Evolutionary conservation across 2,329 filamentous ascomycete species (phyloP), one percentile per base, ranked within the genome.

Genomic region (Cercospora beticola): DNA sequence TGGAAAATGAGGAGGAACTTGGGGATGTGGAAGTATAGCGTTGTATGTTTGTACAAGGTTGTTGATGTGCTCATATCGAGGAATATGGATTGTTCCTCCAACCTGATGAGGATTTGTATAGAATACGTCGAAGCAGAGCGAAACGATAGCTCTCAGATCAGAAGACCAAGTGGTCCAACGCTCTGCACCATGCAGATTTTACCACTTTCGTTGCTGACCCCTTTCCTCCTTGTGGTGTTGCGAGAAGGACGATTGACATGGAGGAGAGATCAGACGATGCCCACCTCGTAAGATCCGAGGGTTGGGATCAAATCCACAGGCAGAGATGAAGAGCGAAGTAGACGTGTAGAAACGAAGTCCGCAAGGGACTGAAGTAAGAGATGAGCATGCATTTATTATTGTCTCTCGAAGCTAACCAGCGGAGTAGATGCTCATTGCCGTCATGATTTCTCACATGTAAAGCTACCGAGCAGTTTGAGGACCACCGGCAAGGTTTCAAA

Each of bases 11-110:
- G n/a, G 62, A 46, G 18, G 62, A 52, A n/a, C 12, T 43, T 59
- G 54, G n/a, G 23, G 70, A 66, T 62, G 66, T 62, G 21, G 36
- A 70, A 23, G 46, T 63, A 23, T 58, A 49, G 14, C 49, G 18
- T 33, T 33, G 16, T 31, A 36, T 59, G 30, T 36, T 21, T 36
- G 28, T 59, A 59, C n/a, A 59, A 36, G 28, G 2, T 14, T 6
- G 18, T 18, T 8, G 14, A 31, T 59, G 56, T 23, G 49, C 49
- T 54, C 3, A 26, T 28, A 28, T 8, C 14, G 49, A 54, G 12
- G 49, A 23, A n/a, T 28, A 54, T 28, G 49, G 4, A 26, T 10
- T n/a, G 23, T 14, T 8, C 7, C 12, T 23, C 23, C 16, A 6
- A 4, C 12, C 14, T 16, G 5, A 56, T 2, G 49, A n/a, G 49